phyloP scores from a whole-genome alignment of 2,329 filamentous ascomycete species.

The Fusarium longipes region DNA sequence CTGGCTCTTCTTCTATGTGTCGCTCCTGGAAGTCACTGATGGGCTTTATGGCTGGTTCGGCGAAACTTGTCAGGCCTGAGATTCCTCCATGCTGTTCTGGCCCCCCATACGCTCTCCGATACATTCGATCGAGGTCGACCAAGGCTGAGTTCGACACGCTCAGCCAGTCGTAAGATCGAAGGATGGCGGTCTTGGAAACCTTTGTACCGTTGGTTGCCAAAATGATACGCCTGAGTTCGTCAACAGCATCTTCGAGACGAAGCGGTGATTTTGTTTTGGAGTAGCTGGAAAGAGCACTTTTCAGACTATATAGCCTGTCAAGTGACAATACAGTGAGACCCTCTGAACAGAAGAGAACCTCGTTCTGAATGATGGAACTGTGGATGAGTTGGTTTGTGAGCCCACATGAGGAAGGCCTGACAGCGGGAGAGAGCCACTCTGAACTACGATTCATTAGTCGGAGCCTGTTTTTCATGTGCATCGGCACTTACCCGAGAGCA shows the following conservation, averaged over 20 bases:
- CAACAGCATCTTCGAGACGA: constrained; percentile 69
- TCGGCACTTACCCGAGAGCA: constrained; percentile 51
- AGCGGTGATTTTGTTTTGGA: constrained; percentile 57
- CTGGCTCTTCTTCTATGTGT: constrained; percentile 42
- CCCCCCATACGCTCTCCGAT: constrained; percentile 67
- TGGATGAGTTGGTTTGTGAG: constrained; percentile 64
- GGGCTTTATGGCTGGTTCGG: constrained; percentile 40
- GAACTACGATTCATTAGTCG: constrained; percentile 46
- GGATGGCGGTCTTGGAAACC: constrained; percentile 63
- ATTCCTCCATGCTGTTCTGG: constrained; percentile 59
- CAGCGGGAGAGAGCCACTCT: constrained; percentile 58
- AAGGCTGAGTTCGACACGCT: constrained; percentile 62
- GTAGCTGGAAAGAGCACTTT: constrained; percentile 69
- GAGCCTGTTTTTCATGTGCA: background rate
- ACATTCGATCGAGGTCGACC: constrained; percentile 66
- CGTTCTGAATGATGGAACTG: constrained; percentile 69
- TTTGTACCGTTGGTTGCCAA: constrained; percentile 63
- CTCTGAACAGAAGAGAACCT: constrained; percentile 69
- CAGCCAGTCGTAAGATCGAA: constrained; percentile 69
- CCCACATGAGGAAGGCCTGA: constrained; percentile 57
- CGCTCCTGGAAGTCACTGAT: constrained; percentile 38
- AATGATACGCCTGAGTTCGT: constrained; percentile 70
- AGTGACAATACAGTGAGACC: constrained; percentile 69
- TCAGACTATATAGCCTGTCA: constrained; percentile 73
- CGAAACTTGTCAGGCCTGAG: constrained; percentile 49